Conservation (phyloP, 2,329 filamentous ascomycete species). For the Cladosporium sp. region DNA sequence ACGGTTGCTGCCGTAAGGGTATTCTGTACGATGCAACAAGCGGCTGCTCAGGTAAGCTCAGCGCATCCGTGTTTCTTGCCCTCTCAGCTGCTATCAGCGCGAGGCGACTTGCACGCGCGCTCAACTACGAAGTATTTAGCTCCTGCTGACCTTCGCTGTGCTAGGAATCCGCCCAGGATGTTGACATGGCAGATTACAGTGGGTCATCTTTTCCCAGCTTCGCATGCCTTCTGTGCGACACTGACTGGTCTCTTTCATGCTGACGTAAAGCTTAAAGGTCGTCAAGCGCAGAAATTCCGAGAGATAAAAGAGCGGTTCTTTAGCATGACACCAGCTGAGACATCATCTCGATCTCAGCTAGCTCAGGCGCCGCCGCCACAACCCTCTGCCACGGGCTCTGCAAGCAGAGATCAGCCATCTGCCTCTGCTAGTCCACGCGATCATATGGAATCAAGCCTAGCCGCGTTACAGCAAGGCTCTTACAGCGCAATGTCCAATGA, state of each 20-base stretch:
- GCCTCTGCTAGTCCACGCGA: constrained; percentile 39
- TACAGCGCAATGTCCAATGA: constrained; percentile 48
- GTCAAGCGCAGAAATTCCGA: constrained; percentile 2
- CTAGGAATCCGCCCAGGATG: constrained; percentile 1
- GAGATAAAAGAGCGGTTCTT: constrained; percentile 11
- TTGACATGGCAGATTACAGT: constrained; percentile 8
- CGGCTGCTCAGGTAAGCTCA: constrained; percentile 5
- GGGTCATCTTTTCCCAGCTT: neutral
- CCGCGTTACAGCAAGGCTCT: constrained; percentile 55
- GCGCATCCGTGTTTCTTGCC: neutral
- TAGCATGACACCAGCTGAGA: neutral
- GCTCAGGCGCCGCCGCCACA: constrained; percentile 21
- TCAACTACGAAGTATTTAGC: neutral
- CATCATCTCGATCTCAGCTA: constrained; percentile 30
- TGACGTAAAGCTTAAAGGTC: too few species aligned
- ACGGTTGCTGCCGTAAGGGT: neutral
- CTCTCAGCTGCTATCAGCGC: neutral
- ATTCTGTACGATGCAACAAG: constrained; percentile 5
- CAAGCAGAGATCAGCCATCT: constrained; percentile 38
- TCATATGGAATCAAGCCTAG: constrained; percentile 46
- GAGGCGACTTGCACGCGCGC: neutral
- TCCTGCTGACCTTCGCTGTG: constrained; percentile 4
- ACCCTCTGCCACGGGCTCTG: constrained; percentile 21
- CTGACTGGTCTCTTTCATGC: too few species aligned
- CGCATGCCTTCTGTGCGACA: too few species aligned